Evolutionary conservation across 306 rosid species (phyloP).

Genomic region (Myrica gale): DNA sequence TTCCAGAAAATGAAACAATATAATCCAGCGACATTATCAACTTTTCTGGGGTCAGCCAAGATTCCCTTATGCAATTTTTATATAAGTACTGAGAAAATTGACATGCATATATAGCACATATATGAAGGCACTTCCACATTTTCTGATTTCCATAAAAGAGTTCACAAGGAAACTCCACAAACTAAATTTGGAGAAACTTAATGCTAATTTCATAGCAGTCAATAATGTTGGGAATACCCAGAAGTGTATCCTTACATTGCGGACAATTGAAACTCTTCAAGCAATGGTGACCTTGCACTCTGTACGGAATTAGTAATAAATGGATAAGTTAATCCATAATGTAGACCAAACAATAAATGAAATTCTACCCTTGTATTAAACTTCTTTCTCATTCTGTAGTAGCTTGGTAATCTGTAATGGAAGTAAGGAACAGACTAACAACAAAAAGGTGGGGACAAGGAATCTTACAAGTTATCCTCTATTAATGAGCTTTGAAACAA

Average conservation of each 20-base stretch:
- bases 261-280: constrained; percentile 52
- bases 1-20: not conserved
- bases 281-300: constrained; percentile 61
- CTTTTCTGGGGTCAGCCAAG: not conserved
- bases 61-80: not conserved
- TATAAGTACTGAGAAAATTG: not conserved
- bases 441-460: constrained; percentile 16
- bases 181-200: not conserved
- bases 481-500: constrained; percentile 60
- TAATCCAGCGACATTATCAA: too few relatives aligned
- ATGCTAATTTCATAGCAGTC: constrained; percentile 2
- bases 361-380: not conserved
- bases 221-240: constrained; percentile 13
- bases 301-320: constrained; percentile 30
- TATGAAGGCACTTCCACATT: not conserved
- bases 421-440: constrained; percentile 8
- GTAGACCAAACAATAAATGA: not conserved
- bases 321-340: constrained; percentile 12
- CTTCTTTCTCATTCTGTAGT: constrained; percentile 1
- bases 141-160: not conserved
- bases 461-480: constrained; percentile 49
- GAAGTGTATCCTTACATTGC: constrained; percentile 51
- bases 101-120: not conserved
- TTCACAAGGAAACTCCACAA: constrained; percentile 2
- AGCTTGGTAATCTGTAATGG: not conserved